Evolutionary conservation across 2,329 filamentous ascomycete species (phyloP).

Genomic region (Fonsecaea pedrosoi): DNA sequence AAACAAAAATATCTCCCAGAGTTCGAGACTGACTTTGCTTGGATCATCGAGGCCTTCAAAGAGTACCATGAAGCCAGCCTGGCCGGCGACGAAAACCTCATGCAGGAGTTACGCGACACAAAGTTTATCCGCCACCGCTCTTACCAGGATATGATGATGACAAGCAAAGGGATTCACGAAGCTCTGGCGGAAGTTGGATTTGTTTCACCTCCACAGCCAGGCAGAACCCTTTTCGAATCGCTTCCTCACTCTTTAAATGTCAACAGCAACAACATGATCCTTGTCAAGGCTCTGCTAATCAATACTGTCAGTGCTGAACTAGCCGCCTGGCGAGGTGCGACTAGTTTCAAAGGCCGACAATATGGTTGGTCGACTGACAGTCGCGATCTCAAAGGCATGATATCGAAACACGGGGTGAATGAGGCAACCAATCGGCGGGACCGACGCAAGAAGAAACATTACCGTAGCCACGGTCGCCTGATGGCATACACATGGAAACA

Average conservation of each 20-base stretch:
- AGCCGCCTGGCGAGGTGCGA: conserved; percentile 27
- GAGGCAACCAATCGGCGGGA: conserved; percentile 8
- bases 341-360: background rate
- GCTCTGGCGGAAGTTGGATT: conserved; percentile 20
- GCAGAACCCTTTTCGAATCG: conserved; percentile 23
- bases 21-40: conserved; percentile 29
- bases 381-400: conserved; percentile 16
- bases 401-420: conserved; percentile 21
- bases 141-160: conserved; percentile 34
- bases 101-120: conserved; percentile 21
- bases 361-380: conserved; percentile 9
- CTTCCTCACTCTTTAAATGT: conserved; percentile 26
- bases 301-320: conserved; percentile 31
- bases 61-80: conserved; percentile 28
- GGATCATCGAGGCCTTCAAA: conserved; percentile 32
- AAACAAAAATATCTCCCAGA: conserved; percentile 22
- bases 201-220: conserved; percentile 11
- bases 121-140: conserved; percentile 26
- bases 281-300: conserved; percentile 33
- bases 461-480: conserved; percentile 30
- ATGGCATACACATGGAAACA: conserved; percentile 31
- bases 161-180: conserved; percentile 21
- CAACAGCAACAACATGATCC: conserved; percentile 29
- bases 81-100: conserved; percentile 14
- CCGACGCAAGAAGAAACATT: conserved; percentile 5